Percentiles rank a stretch among this genome's conserved stretches.
These are phyloP conservation scores for Acanthamoeba castellanii DNA, from an alignment of 208 protist species.

Conservation along the genomic window DNA sequence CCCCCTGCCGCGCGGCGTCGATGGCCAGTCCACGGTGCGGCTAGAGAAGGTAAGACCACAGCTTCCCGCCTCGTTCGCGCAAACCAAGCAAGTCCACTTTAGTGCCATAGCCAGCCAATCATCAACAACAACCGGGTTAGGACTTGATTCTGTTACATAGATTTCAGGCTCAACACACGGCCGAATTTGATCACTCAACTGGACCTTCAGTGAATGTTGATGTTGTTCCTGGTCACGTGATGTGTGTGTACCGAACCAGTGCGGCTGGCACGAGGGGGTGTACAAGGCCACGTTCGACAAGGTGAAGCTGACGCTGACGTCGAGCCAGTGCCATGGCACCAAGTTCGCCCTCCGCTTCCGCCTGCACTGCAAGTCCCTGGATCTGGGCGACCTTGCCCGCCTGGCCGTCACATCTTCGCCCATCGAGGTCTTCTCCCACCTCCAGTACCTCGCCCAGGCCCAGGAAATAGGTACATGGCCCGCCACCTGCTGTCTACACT, in stretches of 20 bases:
- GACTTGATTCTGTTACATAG: no score
- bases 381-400: background rate
- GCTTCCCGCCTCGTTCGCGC: background rate
- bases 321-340: background rate
- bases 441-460: background rate
- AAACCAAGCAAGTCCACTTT: no score
- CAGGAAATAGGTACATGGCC: background rate
- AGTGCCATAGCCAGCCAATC: no score
- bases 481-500: background rate
- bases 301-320: background rate
- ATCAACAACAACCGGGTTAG: no score
- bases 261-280: background rate
- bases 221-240: background rate
- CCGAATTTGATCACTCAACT: no score
- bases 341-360: background rate
- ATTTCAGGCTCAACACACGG: no score
- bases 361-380: background rate
- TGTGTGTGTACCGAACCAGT: background rate
- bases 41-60: background rate
- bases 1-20: background rate
- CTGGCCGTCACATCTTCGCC: background rate
- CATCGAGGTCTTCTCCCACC: conserved; percentile 59
- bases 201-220: no score
- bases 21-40: background rate
- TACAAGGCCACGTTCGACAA: background rate